These are phyloP conservation scores for Raphanus hybrid DNA, from an alignment of 441 rosid species.

Conservation along the genomic window DNA sequence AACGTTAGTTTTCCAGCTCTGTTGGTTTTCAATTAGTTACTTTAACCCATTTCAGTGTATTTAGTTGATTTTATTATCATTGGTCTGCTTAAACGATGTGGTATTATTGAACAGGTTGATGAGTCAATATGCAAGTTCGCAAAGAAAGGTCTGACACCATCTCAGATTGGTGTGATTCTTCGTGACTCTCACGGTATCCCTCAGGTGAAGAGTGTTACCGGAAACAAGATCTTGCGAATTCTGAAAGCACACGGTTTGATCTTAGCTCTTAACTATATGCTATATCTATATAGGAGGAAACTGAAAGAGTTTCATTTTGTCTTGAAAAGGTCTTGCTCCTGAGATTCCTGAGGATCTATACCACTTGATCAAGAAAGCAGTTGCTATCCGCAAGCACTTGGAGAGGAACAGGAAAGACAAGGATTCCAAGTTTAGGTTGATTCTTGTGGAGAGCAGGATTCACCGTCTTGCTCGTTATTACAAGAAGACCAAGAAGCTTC, in stretches of 20 bases:
- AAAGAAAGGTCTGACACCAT: constrained; percentile 50
- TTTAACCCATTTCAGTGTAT: no score
- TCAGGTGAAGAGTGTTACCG: constrained; percentile 51
- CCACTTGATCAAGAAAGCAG: constrained; percentile 25
- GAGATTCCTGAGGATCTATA: constrained; percentile 53
- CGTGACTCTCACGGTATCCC: constrained; percentile 54
- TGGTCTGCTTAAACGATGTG: no score
- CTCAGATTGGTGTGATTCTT: constrained; percentile 51
- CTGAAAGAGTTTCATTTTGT: not conserved
- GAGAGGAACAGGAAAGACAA: constrained; percentile 16
- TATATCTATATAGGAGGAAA: not conserved
- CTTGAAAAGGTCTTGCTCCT: constrained; percentile 47
- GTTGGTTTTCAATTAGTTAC: no score
- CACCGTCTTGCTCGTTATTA: constrained; percentile 46
- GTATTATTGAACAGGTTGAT: constrained; percentile 36
- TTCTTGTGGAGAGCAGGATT: constrained; percentile 11
- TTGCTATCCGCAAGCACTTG: constrained; percentile 5
- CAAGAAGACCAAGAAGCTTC: constrained; percentile 51
- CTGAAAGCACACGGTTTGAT: constrained; percentile 46
- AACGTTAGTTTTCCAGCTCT: not conserved
- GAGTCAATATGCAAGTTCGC: constrained; percentile 50
- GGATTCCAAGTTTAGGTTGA: constrained; percentile 5
- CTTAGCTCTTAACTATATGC: not conserved
- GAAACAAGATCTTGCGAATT: constrained; percentile 47
- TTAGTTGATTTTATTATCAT: no score